Percentiles rank a stretch among this genome's conserved stretches.
Evolutionary conservation across 139 green algal species (phyloP).

Genomic region (Picochlorum sp.): DNA sequence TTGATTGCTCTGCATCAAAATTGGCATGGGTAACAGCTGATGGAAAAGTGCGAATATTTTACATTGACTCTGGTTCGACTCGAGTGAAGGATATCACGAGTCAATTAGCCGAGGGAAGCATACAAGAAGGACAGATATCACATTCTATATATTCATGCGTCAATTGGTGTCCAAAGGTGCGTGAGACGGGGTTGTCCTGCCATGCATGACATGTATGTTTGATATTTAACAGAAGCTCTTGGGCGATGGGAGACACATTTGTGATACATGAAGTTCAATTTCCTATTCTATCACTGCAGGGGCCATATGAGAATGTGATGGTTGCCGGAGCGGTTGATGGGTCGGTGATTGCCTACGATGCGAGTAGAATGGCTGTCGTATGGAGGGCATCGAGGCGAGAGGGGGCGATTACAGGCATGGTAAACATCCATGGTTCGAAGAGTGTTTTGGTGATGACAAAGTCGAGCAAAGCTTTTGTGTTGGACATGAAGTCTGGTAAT

Average conservation of each 20-base stretch:
- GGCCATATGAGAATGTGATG: neutral
- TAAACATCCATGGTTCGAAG: neutral
- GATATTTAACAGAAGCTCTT: too few species aligned
- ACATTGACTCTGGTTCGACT: neutral
- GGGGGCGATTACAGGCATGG: neutral
- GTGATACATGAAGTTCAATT: neutral
- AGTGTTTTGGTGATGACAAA: neutral
- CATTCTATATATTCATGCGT: constrained; percentile 2
- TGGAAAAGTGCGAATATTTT: neutral
- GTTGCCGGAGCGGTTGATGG: constrained; percentile 9
- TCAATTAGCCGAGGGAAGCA: neutral
- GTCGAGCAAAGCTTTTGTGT: neutral
- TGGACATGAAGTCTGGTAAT: constrained; percentile 3
- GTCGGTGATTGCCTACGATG: constrained; percentile 9
- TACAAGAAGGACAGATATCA: neutral
- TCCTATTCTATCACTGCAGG: neutral
- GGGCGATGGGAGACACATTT: too few species aligned
- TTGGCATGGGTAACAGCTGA: neutral
- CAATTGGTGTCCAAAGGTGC: neutral
- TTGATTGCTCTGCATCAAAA: neutral
- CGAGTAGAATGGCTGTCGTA: neutral
- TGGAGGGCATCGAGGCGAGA: neutral
- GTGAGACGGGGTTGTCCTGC: neutral
- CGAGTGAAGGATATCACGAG: neutral
- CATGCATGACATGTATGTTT: too few species aligned